phyloP scores from a whole-genome alignment of 2,329 filamentous ascomycete genomes.

The Xylaria sp. region DNA sequence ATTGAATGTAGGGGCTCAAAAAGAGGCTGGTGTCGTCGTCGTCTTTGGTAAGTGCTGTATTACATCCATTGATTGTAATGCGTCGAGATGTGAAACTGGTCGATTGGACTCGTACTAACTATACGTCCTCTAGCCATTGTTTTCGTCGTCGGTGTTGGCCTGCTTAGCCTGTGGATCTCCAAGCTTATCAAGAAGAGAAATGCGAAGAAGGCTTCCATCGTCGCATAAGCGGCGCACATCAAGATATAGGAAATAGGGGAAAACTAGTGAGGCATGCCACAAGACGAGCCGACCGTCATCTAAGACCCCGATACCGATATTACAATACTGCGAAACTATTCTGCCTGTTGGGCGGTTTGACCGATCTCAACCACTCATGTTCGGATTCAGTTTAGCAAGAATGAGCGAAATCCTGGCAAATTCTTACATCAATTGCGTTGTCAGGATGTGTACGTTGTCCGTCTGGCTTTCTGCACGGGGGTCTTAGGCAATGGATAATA shows the following conservation, averaged over 20 bases:
- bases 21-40: constrained; percentile 51
- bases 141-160: constrained; percentile 49
- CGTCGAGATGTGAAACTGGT: background rate
- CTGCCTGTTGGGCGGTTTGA: constrained; percentile 36
- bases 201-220: constrained; percentile 45
- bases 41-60: constrained; percentile 46
- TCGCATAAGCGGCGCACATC: constrained; percentile 39
- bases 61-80: background rate
- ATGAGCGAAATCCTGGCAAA: constrained; percentile 32
- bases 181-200: constrained; percentile 46
- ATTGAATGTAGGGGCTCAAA: constrained; percentile 43
- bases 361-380: constrained; percentile 38
- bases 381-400: constrained; percentile 35
- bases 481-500: constrained; percentile 41
- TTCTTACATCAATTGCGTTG: constrained; percentile 24
- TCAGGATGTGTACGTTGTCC: constrained; percentile 32
- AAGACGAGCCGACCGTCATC: constrained; percentile 37
- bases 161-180: constrained; percentile 49
- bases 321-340: constrained; percentile 40
- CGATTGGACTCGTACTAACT: constrained; percentile 25
- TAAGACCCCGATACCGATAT: constrained; percentile 40
- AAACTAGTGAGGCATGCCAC: constrained; percentile 17
- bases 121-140: constrained; percentile 45
- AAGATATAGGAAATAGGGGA: constrained; percentile 29
- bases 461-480: constrained; percentile 37